Base-by-base conservation (phyloP, 2,329 filamentous ascomycete species). In the Colletotrichum cereale region DNA sequence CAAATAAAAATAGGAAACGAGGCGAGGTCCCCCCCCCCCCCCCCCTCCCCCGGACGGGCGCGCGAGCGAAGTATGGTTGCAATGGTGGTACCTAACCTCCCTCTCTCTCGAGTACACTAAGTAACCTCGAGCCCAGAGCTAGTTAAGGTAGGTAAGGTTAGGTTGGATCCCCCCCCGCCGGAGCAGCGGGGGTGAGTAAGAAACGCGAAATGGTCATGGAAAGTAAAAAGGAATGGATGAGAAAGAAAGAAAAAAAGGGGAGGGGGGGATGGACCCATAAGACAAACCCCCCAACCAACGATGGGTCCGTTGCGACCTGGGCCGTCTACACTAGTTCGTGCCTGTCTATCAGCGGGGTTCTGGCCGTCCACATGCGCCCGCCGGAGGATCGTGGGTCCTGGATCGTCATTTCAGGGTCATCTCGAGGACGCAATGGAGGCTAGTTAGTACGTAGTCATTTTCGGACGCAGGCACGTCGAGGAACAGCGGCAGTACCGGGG, bases 321-420 rank as follows among this genome's bases (percentile, higher is more conserved):
- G 36, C 26, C 14, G 2, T 24, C 31, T 48, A n/a, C n/a, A n/a
- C n/a, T n/a, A 34, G 62, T 42, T 52, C 21, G 55, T 70, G 42
- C 62, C 67, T 67, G 63, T 55, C 56, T 56, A 67, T 67, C 67
- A 66, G 67, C 48, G 62, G 62, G 48, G 48, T 36, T 24, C 31
- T 26, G 58, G 34, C 24, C 34, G 42, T 50, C 31, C 21, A 47
- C 57, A 47, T 47, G 57, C 40, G 40, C 55, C 58, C 8, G n/a
- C 44, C 44, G n/a, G 44, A 47, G 42, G 42, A 47, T 48, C 58
- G 56, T 58, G 56, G 56, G 44, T 38, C 31, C 31, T 34, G 11
- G 34, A 62, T 62, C 44, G 44, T 40, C 60, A 52, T 14, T 62
- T 47, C 14, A 29, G 44, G 21, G 8, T n/a, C 40, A 47, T 34